Evolutionary conservation across 148 eudicot species (phyloP).

Genomic region (Suaeda aralocaspica): DNA sequence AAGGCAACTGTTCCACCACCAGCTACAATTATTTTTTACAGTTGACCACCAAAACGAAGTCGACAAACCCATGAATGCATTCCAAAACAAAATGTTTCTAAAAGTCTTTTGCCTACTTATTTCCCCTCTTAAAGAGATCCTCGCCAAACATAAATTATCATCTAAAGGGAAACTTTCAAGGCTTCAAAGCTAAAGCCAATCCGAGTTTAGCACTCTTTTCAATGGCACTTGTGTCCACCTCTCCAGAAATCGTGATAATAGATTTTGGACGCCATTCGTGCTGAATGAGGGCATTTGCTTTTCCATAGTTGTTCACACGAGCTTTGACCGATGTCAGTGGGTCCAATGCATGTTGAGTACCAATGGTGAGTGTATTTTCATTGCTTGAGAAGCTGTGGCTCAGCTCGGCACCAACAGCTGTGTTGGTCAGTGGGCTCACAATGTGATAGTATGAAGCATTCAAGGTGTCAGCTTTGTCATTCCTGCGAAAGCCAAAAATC

Average conservation of each 20-base stretch:
- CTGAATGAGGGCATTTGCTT: constrained; percentile 70
- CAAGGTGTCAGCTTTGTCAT: constrained; percentile 56
- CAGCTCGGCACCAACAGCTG: constrained; percentile 79
- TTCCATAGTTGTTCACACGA: constrained; percentile 62
- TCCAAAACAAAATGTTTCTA: constrained; percentile 10
- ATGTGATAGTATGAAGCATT: constrained; percentile 67
- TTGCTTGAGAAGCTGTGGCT: constrained; percentile 64
- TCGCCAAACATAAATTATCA: constrained; percentile 19
- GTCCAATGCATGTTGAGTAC: constrained; percentile 67
- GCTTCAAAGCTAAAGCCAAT: constrained; percentile 62
- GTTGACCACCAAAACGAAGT: constrained; percentile 25
- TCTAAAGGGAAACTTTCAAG: constrained; percentile 34
- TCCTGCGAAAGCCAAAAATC: constrained; percentile 38
- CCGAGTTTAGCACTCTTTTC: constrained; percentile 82
- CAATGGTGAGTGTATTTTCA: constrained; percentile 66
- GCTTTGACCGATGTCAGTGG: constrained; percentile 60
- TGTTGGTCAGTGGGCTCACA: constrained; percentile 62
- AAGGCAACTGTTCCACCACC: constrained; percentile 24
- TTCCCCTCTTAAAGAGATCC: constrained; percentile 26
- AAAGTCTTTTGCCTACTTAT: constrained; percentile 21
- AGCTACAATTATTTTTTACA: constrained; percentile 35
- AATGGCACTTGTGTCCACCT: constrained; percentile 74
- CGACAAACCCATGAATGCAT: constrained; percentile 25
- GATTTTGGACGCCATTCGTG: constrained; percentile 77
- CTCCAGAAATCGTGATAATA: constrained; percentile 63